Base-by-base conservation (phyloP, 2,329 filamentous ascomycete genomes). In the Sclerotinia sclerotiorum region DNA sequence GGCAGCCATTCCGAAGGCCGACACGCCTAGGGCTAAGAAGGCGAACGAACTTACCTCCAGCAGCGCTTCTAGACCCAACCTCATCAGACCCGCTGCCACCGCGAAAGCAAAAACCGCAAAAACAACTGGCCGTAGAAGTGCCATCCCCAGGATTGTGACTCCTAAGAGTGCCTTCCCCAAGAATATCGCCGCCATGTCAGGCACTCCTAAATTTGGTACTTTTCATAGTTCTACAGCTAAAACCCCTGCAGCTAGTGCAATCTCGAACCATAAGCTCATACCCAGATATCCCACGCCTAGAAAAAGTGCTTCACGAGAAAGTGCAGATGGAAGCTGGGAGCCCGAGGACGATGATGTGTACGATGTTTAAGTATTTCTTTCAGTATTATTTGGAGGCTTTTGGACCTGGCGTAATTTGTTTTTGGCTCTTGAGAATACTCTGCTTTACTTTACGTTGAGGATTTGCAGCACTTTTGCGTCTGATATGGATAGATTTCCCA, bases 371-470 rank as follows among this genome's bases (percentile, higher is more conserved):
- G 13, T 15, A 17, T 3, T n/a, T 2, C 2, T 17, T 21, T 2
- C 0, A 2, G n/a, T 6, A 6, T 10, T 2, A 19, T 2, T 27
- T 21, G 1, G 8, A 13, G 7, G 27, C 7, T 0, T 27, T 27
- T 13, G n/a, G 13, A 62, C 39, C 7, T 10, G 7, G 29, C 46
- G 46, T 15, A 24, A 56, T 17, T 39, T n/a, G 6, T 7, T 27
- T 19, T 39, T n/a, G 10, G 56, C 17, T 62, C 27, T 51, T 35
- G 17, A 62, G 39, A n/a, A 62, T 62, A 27, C 48, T 21, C 46
- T 27, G 2, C n/a, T 62, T 62, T 39, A 10, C n/a, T 32, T 15
- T 19, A 13, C 7, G 19, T 51, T 39, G 46, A 24, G 32, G 32
- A 56, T 17, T 4, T 42, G 39, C 15, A 39, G 6, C n/a, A 8